Base-by-base conservation (phyloP, 441 rosid genomes). In the Gossypium trilobum region DNA sequence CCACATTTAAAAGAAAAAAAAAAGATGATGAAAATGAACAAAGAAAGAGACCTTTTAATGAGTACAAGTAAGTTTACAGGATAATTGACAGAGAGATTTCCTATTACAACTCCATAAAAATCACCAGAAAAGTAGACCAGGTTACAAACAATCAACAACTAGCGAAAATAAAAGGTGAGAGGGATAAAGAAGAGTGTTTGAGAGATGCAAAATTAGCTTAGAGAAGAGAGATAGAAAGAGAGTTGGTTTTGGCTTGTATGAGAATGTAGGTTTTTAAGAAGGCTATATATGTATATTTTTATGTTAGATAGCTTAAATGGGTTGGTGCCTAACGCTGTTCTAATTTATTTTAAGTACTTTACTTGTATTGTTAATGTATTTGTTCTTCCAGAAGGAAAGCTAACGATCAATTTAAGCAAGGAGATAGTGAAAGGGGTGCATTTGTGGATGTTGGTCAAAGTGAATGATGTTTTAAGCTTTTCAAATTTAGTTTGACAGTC, bases 301-400 rank as follows among this genome's bases (percentile, higher is more conserved):
- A 80, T 77, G 57, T 78, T 75, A 14, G 64, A 31, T 63, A 70
- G 71, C 13, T 1, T 1, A 59, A 25, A 29, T 33, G 22, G 86
- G 79, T 83, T 83, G 88, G 88, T 83, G 83, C 88, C 83, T 51
- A 81, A 78, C 86, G n/a, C 66, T 6, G 55, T 69, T 76, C 67
- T 48, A 67, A 60, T 82, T 44, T 59, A 52, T 46, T 44, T 54
- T 3, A 23, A 51, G 19, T 36, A 48, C 54, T 36, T 36, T 68
- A 25, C 54, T 74, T 64, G 72, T 46, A 31, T 73, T 59, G 14
- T 29, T 63, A 39, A 39, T 39, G 46, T 59, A 19, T 68, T n/a
- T 58, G 63, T 22, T 66, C 19, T 46, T 78, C 63, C 78, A 27
- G 52, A 60, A 74, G 61, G 42, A 11, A 68, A 63, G 77, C 57